Evolutionary conservation across 2,329 filamentous ascomycete species (phyloP).

Genomic region (Colletotrichum sublineola): DNA sequence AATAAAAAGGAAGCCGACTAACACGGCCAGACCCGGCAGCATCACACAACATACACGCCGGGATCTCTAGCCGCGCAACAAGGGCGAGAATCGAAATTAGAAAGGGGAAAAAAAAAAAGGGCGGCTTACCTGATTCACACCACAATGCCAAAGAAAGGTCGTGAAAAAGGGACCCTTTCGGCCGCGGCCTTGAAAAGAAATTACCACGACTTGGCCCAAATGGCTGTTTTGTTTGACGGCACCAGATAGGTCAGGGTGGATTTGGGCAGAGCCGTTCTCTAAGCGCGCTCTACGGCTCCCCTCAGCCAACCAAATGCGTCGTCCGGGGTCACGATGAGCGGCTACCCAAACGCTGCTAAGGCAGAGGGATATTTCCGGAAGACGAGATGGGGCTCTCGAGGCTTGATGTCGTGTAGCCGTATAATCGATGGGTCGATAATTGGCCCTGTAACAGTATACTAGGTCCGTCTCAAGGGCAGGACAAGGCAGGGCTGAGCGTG

Average conservation of each 20-base stretch:
- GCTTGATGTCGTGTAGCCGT: slow-evolving; percentile 26
- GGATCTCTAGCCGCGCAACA: slow-evolving; percentile 29
- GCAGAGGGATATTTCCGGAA: slow-evolving; percentile 38
- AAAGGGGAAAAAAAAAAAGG: slow-evolving; percentile 25
- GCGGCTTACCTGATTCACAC: slow-evolving; percentile 41
- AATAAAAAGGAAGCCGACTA: slow-evolving; percentile 41
- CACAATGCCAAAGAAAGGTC: slow-evolving; percentile 25
- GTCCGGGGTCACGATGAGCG: slow-evolving; percentile 42
- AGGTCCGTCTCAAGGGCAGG: slow-evolving; percentile 22
- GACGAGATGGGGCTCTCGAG: slow-evolving; percentile 19
- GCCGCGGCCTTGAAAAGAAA: slow-evolving; percentile 39
- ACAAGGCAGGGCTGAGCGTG: background rate
- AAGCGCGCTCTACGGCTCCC: slow-evolving; percentile 42
- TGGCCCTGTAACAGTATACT: slow-evolving; percentile 14
- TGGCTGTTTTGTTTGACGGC: slow-evolving; percentile 37
- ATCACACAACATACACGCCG: background rate
- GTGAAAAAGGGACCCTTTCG: slow-evolving; percentile 29
- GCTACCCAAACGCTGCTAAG: slow-evolving; percentile 43
- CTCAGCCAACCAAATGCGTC: slow-evolving; percentile 43
- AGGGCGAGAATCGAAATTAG: slow-evolving; percentile 15
- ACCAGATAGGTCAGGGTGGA: slow-evolving; percentile 25
- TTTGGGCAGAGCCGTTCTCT: slow-evolving; percentile 32
- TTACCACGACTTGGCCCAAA: slow-evolving; percentile 26
- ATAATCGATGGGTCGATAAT: slow-evolving; percentile 7
- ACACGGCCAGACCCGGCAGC: slow-evolving; percentile 16